A percentile compares a stretch with the other conserved stretches of the same genome.
These are phyloP conservation scores for Huntiella savannae DNA, from an alignment of 2,329 filamentous ascomycete genomes.

Conservation along the genomic window DNA sequence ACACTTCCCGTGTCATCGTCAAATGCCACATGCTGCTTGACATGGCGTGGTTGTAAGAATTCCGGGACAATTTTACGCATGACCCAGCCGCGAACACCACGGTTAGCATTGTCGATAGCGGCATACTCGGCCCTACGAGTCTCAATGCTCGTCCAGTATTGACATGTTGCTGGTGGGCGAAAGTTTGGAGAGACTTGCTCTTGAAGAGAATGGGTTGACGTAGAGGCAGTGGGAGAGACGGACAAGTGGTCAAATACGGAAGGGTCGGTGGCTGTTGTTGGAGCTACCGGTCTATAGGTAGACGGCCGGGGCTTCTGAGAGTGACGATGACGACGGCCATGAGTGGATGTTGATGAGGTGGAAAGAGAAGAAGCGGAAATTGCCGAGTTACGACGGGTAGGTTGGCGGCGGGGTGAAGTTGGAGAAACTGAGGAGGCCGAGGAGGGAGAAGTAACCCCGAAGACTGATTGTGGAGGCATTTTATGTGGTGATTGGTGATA, in stretches of 20 bases:
- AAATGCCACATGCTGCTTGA: constrained; percentile 31
- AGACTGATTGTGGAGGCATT: too few relatives aligned
- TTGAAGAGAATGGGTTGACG: background rate
- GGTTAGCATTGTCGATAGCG: constrained; percentile 42
- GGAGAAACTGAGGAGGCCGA: too few relatives aligned
- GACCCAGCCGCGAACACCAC: constrained; percentile 41
- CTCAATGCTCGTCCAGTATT: constrained; percentile 48
- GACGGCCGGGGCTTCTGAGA: too few relatives aligned
- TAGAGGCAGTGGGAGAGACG: background rate
- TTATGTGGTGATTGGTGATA: too few relatives aligned
- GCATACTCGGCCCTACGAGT: constrained; percentile 46
- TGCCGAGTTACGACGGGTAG: too few relatives aligned
- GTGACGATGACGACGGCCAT: too few relatives aligned
- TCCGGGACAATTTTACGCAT: constrained; percentile 38
- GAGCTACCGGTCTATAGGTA: too few relatives aligned
- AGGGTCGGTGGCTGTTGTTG: too few relatives aligned
- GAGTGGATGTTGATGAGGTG: too few relatives aligned
- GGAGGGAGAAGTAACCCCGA: too few relatives aligned
- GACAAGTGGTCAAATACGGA: background rate
- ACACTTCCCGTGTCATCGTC: constrained; percentile 46
- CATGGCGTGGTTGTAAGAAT: constrained; percentile 34
- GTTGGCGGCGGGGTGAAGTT: too few relatives aligned
- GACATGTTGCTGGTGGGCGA: constrained; percentile 32
- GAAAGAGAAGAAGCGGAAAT: too few relatives aligned
- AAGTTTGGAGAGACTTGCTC: background rate